Percentiles rank a stretch among this genome's conserved stretches.
These are phyloP conservation scores for Pichia sp. DNA, from an alignment of 1,139 yeast species.

Conservation along the genomic window DNA sequence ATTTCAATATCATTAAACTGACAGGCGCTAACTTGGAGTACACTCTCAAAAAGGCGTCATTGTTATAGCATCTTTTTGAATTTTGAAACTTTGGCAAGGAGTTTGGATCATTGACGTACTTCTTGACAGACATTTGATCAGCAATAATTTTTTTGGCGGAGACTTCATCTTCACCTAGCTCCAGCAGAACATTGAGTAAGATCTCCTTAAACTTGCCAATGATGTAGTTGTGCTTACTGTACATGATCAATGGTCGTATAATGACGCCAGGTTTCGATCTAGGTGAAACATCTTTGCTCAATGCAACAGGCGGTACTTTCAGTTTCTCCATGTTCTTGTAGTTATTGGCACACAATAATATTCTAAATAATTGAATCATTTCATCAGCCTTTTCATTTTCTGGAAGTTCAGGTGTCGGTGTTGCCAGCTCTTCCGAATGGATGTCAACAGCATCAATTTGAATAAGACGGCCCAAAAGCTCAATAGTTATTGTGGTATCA, in stretches of 20 bases:
- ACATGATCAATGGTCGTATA: slow-evolving; percentile 60
- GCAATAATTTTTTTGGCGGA: slow-evolving; percentile 10
- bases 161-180: slow-evolving; percentile 1
- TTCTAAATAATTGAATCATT: slow-evolving; percentile 44
- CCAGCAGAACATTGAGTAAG: slow-evolving; percentile 20
- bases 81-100: slow-evolving; percentile 8
- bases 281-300: slow-evolving; percentile 14
- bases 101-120: slow-evolving; percentile 19
- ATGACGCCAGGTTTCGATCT: slow-evolving; percentile 35
- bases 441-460: slow-evolving; percentile 42
- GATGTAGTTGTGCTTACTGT: slow-evolving; percentile 54
- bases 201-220: slow-evolving; percentile 38
- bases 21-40: slow-evolving; percentile 20
- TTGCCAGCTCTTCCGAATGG: slow-evolving; percentile 1
- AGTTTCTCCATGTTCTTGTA: slow-evolving; percentile 42
- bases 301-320: slow-evolving; percentile 42
- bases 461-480: slow-evolving; percentile 52
- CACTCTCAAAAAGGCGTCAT: slow-evolving; percentile 23
- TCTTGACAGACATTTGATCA: slow-evolving; percentile 13
- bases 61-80: slow-evolving; percentile 6
- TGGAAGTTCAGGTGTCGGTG: slow-evolving; percentile 7
- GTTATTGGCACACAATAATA: slow-evolving; percentile 57
- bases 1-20: slow-evolving; percentile 18
- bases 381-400: slow-evolving; percentile 42
- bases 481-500: slow-evolving; percentile 55